Evolutionary conservation across 225 moss, liverwort and hornwort species (phyloP).

Genomic region (Pseudisothecium myosuroides): DNA sequence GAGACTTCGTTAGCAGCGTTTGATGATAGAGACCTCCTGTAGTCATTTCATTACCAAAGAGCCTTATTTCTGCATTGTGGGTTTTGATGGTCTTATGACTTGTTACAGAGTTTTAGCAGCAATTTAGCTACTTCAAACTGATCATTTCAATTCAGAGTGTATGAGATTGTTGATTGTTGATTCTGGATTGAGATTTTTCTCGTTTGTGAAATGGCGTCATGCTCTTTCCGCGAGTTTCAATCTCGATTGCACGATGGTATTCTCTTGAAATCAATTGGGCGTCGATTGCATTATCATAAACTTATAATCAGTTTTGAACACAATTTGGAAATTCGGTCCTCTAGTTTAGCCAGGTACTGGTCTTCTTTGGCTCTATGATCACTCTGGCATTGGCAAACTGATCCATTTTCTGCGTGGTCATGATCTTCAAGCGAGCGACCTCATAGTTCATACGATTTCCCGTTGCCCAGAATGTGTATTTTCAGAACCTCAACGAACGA

Average conservation of each 20-base stretch:
- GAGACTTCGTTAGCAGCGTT: constrained; percentile 36
- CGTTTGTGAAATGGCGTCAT: background rate
- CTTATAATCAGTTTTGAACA: background rate
- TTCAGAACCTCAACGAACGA: background rate
- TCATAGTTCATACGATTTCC: background rate
- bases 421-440: background rate
- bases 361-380: background rate
- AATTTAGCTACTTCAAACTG: background rate
- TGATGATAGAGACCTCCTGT: background rate
- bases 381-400: background rate
- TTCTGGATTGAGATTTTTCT: background rate
- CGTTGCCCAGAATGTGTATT: background rate
- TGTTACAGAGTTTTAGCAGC: background rate
- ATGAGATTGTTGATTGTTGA: background rate
- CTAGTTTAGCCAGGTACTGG: background rate
- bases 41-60: background rate
- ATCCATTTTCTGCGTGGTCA: background rate
- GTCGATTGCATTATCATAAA: background rate
- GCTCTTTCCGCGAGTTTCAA: background rate
- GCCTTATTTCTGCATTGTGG: background rate
- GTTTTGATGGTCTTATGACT: background rate
- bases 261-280: background rate
- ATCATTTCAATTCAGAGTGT: background rate
- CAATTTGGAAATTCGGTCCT: background rate
- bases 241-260: background rate